Percentiles rank a stretch among this genome's conserved stretches.
Conservation (phyloP, 2,329 filamentous ascomycete species). For the Escovopsis sp. region DNA sequence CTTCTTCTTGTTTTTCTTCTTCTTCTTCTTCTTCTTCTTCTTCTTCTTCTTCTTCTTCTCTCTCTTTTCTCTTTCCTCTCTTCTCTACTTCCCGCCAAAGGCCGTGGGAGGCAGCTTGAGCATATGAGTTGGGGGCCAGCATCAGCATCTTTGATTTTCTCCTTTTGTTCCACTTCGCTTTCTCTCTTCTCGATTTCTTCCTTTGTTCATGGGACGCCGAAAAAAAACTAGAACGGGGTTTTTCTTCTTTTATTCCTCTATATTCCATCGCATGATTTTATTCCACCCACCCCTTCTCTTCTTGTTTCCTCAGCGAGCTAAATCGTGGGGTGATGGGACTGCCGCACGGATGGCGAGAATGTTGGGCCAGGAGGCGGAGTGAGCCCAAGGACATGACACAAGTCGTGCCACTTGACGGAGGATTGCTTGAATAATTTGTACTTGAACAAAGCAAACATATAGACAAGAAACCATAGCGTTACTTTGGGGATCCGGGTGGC, state of each 20-base stretch:
- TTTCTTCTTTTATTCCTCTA: slow-evolving; percentile 13
- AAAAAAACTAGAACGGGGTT: slow-evolving; percentile 19
- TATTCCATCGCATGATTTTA: slow-evolving; percentile 7
- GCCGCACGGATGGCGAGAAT: not conserved
- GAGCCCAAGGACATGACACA: not conserved
- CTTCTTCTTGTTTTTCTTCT: not conserved
- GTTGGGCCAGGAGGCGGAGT: not conserved
- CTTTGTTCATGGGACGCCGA: slow-evolving; percentile 11
- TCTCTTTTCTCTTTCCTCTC: not conserved
- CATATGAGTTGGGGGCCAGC: not conserved
- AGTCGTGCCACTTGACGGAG: slow-evolving; percentile 2
- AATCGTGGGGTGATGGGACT: not conserved
- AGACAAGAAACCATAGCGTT: slow-evolving; percentile 8
- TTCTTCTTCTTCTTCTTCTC: too few species aligned
- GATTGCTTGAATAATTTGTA: slow-evolving; percentile 15
- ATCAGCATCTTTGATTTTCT: slow-evolving; percentile 3
- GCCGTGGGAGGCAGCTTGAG: slow-evolving; percentile 1
- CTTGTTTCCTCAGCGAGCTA: slow-evolving; percentile 7
- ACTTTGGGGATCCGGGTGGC: slow-evolving; percentile 2
- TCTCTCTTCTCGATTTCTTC: slow-evolving; percentile 5
- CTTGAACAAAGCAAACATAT: slow-evolving; percentile 12
- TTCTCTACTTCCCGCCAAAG: not conserved
- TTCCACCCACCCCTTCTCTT: not conserved
- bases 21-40: not conserved
- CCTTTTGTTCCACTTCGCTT: not conserved